Evolutionary conservation across 2,329 filamentous ascomycete genomes (phyloP), one percentile per base, ranked within the genome.

Genomic region (Pseudogymnoascus sp.): DNA sequence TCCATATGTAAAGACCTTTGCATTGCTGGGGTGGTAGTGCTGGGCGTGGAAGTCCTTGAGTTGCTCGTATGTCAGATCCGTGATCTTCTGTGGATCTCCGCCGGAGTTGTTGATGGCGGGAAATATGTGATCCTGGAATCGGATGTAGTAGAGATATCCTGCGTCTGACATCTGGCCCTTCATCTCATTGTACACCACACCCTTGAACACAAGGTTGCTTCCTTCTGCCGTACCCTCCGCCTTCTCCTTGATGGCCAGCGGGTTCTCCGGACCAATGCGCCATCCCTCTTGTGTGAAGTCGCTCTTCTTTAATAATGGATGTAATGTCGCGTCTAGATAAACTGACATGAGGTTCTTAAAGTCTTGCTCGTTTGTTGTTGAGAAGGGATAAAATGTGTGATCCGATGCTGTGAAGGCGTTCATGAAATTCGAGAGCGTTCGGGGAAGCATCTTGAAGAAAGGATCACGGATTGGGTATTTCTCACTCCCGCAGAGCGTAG

Each of bases 401-500:
- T 97, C 93, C 20, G 92, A 89, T 25, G 92, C 92, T 41, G 94
- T 99, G 73, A 97, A 96, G 64, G 94, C 94, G 74, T 99, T 99
- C 94, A 99, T 99, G 72, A 97, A 99, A 76, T 97, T 99, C 66
- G 94, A 97, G n/a, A 99, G 82, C 4, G 94, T 97, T 68, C 94
- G 86, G 20, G 94, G 94, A 25, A 99, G 83, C 94, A 99, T 99
- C 82, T 97, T 99, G 81, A 99, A 99, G 80, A 99, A 99, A 0
- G 94, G 94, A 71, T 99, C 94, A 64, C 94, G 90, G 62, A 99
- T 93, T n/a, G 94, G 94, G 72, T 92, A 96, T 74, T 95, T 96
- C 73, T 96, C 81, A 72, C 93, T 97, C 20, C 94, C 94, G 71
- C 94, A 99, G 43, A 99, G 79, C 1, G 94, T 97, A 18, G 94